Percentiles rank a stretch among this genome's conserved stretches.
These are phyloP conservation scores for Coemansia sp. DNA, from an alignment of 192 early-diverging fungal species.

Conservation along the genomic window DNA sequence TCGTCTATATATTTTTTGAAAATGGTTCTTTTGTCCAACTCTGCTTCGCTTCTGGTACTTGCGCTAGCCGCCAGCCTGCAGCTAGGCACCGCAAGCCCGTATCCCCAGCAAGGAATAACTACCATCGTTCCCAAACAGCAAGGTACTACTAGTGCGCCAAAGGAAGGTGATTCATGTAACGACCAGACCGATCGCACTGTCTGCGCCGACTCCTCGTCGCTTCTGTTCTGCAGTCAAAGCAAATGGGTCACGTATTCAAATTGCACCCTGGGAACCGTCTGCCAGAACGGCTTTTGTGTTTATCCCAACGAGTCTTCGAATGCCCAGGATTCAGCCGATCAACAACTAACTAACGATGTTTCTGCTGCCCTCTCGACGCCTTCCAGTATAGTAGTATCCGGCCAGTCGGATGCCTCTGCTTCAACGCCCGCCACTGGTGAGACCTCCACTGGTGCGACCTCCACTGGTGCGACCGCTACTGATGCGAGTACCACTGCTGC, in stretches of 20 bases:
- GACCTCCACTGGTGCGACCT: too few species aligned
- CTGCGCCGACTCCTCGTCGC: constrained; percentile 22
- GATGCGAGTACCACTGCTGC: too few species aligned
- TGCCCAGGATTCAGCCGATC: neutral
- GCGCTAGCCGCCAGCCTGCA: constrained; percentile 18
- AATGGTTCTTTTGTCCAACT: constrained; percentile 17
- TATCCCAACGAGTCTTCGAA: constrained; percentile 3
- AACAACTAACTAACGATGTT: neutral
- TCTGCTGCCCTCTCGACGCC: constrained; percentile 1
- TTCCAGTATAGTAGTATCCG: neutral
- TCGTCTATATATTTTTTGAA: too few species aligned
- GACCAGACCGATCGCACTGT: constrained; percentile 16
- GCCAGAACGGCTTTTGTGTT: constrained; percentile 31
- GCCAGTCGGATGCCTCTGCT: neutral
- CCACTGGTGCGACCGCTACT: too few species aligned
- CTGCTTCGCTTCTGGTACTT: constrained; percentile 22
- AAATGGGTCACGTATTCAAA: constrained; percentile 34
- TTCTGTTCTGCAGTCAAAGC: constrained; percentile 40
- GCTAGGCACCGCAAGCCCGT: constrained; percentile 15
- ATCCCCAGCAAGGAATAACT: constrained; percentile 29
- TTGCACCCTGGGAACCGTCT: constrained; percentile 37
- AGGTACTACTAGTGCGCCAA: neutral
- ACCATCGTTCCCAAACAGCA: constrained; percentile 10
- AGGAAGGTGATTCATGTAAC: constrained; percentile 24
- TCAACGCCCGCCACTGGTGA: neutral